Conservation (phyloP, 192 early-diverging fungal species). For the Helicostylum pulchrum region DNA sequence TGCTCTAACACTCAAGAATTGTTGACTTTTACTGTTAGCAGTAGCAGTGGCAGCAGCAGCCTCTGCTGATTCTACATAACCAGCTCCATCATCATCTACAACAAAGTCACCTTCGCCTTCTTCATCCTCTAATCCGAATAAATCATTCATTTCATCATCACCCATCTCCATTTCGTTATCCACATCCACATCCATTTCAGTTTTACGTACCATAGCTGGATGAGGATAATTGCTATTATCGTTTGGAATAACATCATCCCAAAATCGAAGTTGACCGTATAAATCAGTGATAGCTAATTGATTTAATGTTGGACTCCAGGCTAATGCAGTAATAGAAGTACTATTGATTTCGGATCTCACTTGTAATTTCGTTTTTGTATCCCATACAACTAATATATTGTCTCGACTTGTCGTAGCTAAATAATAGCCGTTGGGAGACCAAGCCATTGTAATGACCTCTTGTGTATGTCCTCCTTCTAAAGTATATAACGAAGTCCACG, state of each 20-base stretch:
- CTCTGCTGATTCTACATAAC: slow-evolving; percentile 50
- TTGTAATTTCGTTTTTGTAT: slow-evolving; percentile 47
- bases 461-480: slow-evolving; percentile 20
- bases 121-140: slow-evolving; percentile 6
- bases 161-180: too few relatives aligned
- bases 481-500: slow-evolving; percentile 33
- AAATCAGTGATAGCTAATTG: slow-evolving; percentile 56
- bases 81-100: slow-evolving; percentile 82
- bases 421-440: slow-evolving; percentile 66
- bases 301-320: slow-evolving; percentile 69
- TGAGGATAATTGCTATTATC: slow-evolving; percentile 38
- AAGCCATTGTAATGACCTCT: slow-evolving; percentile 47
- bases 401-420: slow-evolving; percentile 47
- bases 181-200: too few relatives aligned
- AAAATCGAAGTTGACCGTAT: slow-evolving; percentile 51
- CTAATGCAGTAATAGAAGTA: slow-evolving; percentile 49
- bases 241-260: slow-evolving; percentile 53
- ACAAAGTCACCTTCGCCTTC: slow-evolving; percentile 74
- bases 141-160: too few relatives aligned
- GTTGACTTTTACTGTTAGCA: background rate
- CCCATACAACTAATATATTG: slow-evolving; percentile 64
- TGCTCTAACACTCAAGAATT: too few relatives aligned
- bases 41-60: background rate
- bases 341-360: slow-evolving; percentile 39
- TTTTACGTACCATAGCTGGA: slow-evolving; percentile 5